Percentiles rank a stretch among this genome's conserved stretches.
Conservation (phyloP, 2,329 filamentous ascomycete genomes). For the Simplicillium aogashimaense region DNA sequence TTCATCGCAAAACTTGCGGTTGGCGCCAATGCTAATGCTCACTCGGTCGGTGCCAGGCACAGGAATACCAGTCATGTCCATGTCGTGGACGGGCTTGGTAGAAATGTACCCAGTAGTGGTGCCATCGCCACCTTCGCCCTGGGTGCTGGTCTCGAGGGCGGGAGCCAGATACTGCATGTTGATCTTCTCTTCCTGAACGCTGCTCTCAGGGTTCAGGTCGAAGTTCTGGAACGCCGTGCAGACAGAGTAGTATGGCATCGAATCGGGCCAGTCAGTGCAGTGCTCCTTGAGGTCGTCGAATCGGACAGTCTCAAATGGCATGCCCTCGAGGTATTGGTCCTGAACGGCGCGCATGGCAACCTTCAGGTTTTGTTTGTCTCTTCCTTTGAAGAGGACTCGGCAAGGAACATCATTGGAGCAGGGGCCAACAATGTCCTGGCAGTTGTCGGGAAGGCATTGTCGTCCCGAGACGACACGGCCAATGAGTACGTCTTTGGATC, state of each 20-base stretch:
- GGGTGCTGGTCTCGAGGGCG: too few species aligned
- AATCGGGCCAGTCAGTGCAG: slow-evolving; percentile 4
- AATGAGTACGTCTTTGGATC: slow-evolving; percentile 3
- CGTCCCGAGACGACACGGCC: slow-evolving; percentile 6
- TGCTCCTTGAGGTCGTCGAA: slow-evolving; percentile 3
- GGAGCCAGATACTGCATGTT: too few species aligned
- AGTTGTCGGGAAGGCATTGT: slow-evolving; percentile 2
- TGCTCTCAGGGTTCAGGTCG: slow-evolving; percentile 1
- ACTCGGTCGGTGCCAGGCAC: too few species aligned
- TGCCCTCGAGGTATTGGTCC: slow-evolving; percentile 3
- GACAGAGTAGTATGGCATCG: background rate
- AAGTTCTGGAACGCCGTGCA: slow-evolving; percentile 1
- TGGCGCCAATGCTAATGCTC: too few species aligned
- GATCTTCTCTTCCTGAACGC: too few species aligned
- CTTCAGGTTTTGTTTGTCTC: background rate
- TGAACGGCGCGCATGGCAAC: slow-evolving; percentile 3
- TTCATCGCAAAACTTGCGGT: too few species aligned
- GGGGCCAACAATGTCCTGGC: slow-evolving; percentile 5
- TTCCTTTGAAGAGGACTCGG: background rate
- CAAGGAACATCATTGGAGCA: slow-evolving; percentile 4
- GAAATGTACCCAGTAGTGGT: too few species aligned
- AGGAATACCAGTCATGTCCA: too few species aligned
- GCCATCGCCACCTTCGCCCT: too few species aligned
- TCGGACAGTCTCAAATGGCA: slow-evolving; percentile 2
- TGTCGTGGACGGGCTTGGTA: too few species aligned